Evolutionary conservation across 192 early-diverging fungal species (phyloP), one percentile per base, ranked within the genome.

Genomic region (Spinellus fusiger): DNA sequence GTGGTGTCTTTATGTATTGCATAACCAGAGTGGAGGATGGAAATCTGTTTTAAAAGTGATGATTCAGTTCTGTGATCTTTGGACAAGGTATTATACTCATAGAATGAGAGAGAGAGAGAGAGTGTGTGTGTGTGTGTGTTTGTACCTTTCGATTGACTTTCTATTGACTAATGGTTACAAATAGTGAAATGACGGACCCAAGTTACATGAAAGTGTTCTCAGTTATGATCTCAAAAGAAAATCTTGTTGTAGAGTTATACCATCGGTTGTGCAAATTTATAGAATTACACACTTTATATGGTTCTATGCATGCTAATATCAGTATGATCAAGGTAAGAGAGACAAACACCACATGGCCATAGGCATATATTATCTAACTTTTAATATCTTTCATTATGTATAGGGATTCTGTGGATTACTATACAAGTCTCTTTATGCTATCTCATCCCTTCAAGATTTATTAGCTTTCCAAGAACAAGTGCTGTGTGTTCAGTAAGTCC

Each of bases 21-120:
- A 10, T 15, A 46, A 29, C 32, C 26, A 29, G 6, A 25, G 29
- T 29, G 40, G 38, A 9, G 22, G 28, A 1, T 59, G 57, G 57
- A 33, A 47, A 32, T 59, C 57, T 15, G 44, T 59, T 23, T 20
- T 59, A 59, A 59, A 59, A 29, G 44, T 32, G 9, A 59, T 59
- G 13, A 18, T 49, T 10, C 57, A 59, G 44, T 59, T 59, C 33
- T 46, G 26, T 25, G 57, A 59, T 58, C 18, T 58, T 9, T 58
- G 56, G 56, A 58, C 47, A 40, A 26, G 38, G 56, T 58, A 58
- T 37, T 37, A 9, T 13, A 13, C 13, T 37, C 13, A 9, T 37
- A 37, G 35, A 37, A 5, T 37, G 13, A n/a, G 4, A 6, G 18
- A n/a, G 40, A 44, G 18, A 44, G 18, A 44, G 13, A 37, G 6